phyloP scores from a whole-genome alignment of 768 basidiomycete species.

The Lactarius deliciosus region DNA sequence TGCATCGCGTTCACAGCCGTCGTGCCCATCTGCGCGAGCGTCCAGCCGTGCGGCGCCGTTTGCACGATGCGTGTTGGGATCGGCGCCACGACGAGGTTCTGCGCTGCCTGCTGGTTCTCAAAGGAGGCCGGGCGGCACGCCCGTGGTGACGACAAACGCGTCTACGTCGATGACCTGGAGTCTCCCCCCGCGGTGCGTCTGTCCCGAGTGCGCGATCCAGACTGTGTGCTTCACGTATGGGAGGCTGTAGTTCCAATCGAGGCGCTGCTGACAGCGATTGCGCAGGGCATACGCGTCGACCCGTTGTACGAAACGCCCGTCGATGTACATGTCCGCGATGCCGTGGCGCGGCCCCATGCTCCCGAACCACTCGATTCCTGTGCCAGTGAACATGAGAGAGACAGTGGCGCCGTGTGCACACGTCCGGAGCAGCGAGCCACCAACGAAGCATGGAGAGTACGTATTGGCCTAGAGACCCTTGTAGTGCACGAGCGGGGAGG shows the following conservation, averaged over 20 bases:
- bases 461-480: conserved; percentile 57
- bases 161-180: conserved; percentile 53
- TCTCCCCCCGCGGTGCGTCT: conserved; percentile 35
- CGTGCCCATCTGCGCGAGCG: too few species aligned
- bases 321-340: conserved; percentile 54
- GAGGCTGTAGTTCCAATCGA: conserved; percentile 62
- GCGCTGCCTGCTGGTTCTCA: conserved; percentile 8
- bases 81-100: conserved; percentile 28
- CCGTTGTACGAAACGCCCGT: conserved; percentile 46
- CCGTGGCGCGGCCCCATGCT: conserved; percentile 55
- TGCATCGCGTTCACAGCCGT: too few species aligned
- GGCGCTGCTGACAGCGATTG: conserved; percentile 54
- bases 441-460: conserved; percentile 51
- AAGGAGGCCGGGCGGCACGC: conserved; percentile 25
- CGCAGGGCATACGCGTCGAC: conserved; percentile 47
- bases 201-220: conserved; percentile 59
- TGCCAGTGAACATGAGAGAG: conserved; percentile 64
- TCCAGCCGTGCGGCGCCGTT: too few species aligned
- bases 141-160: conserved; percentile 64
- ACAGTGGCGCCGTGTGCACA: conserved; percentile 48
- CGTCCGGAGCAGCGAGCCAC: conserved; percentile 53
- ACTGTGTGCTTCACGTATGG: conserved; percentile 54
- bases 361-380: conserved; percentile 80
- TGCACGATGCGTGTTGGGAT: background rate
- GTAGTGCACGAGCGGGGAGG: conserved; percentile 65